Conservation (phyloP, 108 stramenopile species). For the Fragilariopsis cylindrus region DNA sequence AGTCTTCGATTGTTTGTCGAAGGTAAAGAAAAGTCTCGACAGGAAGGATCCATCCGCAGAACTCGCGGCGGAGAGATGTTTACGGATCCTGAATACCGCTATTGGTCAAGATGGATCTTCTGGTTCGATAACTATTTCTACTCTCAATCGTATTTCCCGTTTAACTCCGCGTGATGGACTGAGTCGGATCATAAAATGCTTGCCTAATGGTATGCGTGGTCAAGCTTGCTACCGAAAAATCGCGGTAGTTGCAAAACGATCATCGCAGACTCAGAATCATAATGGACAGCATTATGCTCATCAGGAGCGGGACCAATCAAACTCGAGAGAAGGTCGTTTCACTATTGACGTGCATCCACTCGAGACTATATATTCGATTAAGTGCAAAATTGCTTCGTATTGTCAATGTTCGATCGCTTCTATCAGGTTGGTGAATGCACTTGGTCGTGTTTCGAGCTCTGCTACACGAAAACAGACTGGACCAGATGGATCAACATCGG, state of each 20-base stretch:
- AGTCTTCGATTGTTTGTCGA: conserved; percentile 67
- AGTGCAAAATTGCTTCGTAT: conserved; percentile 56
- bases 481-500: conserved; percentile 41
- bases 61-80: conserved; percentile 75
- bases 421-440: conserved; percentile 62
- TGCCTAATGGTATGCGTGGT: conserved; percentile 84
- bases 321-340: conserved; percentile 42
- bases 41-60: conserved; percentile 47
- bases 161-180: conserved; percentile 35
- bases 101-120: conserved; percentile 54
- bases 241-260: conserved; percentile 55
- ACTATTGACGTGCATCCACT: conserved; percentile 82
- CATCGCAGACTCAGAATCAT: conserved; percentile 22
- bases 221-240: conserved; percentile 66
- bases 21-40: conserved; percentile 66
- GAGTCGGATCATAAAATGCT: conserved; percentile 36
- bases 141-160: conserved; percentile 43
- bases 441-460: conserved; percentile 42
- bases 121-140: conserved; percentile 57
- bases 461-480: conserved; percentile 23
- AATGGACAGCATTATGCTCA: conserved; percentile 3
- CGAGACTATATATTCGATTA: conserved; percentile 76
- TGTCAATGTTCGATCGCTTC: conserved; percentile 54
- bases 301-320: conserved; percentile 23
- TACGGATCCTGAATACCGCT: conserved; percentile 82